phyloP scores from a whole-genome alignment of 306 rosid species.

The Castanea mollissima region DNA sequence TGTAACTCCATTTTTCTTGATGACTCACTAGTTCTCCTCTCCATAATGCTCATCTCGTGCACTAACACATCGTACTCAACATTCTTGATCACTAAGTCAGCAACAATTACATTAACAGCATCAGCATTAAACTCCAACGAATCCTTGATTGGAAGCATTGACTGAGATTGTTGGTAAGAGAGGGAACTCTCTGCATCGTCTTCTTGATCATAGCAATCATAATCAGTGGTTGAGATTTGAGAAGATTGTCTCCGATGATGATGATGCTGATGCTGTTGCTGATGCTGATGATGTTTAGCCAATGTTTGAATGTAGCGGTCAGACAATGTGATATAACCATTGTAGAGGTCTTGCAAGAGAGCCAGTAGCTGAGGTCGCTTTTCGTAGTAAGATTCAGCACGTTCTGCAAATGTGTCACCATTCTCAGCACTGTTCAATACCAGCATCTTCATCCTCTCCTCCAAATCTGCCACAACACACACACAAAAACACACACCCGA shows the following conservation, averaged over 20 bases:
- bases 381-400: conserved; percentile 86
- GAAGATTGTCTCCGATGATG: conserved; percentile 52
- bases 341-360: conserved; percentile 77
- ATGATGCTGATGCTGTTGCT: background rate
- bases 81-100: conserved; percentile 75
- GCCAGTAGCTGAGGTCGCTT: conserved; percentile 82
- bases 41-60: conserved; percentile 55
- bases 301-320: conserved; percentile 71
- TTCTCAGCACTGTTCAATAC: conserved; percentile 29
- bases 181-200: conserved; percentile 75
- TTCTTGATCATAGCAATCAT: conserved; percentile 49
- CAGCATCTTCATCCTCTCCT: conserved; percentile 73
- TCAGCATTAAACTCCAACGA: conserved; percentile 34
- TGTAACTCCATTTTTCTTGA: conserved; percentile 76
- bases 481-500: background rate
- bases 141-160: background rate
- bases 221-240: conserved; percentile 47
- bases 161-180: conserved; percentile 51
- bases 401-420: conserved; percentile 77
- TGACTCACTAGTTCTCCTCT: conserved; percentile 53
- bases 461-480: conserved; percentile 55
- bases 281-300: conserved; percentile 38
- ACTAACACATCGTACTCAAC: conserved; percentile 57
- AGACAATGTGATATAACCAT: conserved; percentile 72
- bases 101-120: conserved; percentile 26